Conservation (phyloP, 2,329 filamentous ascomycete genomes). For the Blumeriella jaapii region DNA sequence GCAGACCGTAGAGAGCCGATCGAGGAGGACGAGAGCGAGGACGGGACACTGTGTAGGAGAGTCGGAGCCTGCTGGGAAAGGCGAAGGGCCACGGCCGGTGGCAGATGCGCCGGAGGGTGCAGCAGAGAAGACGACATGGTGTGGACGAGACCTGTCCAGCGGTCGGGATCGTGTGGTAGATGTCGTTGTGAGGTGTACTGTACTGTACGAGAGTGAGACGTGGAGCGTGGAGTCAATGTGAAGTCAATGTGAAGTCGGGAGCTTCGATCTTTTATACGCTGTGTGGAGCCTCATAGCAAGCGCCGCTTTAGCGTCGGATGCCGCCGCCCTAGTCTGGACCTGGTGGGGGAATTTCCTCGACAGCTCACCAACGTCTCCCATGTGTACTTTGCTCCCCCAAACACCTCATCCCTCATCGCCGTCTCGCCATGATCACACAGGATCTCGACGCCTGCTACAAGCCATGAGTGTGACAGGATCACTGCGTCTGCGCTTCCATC, state of each 20-base stretch:
- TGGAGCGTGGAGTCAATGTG: no score
- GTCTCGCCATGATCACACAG: neutral
- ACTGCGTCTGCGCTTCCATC: neutral
- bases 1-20: slow-evolving; percentile 41
- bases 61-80: slow-evolving; percentile 50
- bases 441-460: neutral
- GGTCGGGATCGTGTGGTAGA: neutral
- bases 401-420: neutral
- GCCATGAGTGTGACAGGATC: slow-evolving; percentile 1
- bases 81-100: slow-evolving; percentile 42
- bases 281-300: no score
- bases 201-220: no score
- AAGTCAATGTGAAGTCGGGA: no score
- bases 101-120: slow-evolving; percentile 44
- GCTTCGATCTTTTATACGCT: no score
- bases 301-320: no score
- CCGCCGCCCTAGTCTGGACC: no score
- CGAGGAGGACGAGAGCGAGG: slow-evolving; percentile 42
- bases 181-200: no score
- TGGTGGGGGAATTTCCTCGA: no score
- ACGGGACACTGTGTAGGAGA: slow-evolving; percentile 42
- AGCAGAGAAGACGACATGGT: slow-evolving; percentile 42
- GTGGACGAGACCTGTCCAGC: neutral
- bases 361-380: no score
- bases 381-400: no score